A percentile compares a stretch with the other conserved stretches of the same genome.
phyloP scores from a whole-genome alignment of 2,329 filamentous ascomycete genomes.

The Domatiomyces globalis region DNA sequence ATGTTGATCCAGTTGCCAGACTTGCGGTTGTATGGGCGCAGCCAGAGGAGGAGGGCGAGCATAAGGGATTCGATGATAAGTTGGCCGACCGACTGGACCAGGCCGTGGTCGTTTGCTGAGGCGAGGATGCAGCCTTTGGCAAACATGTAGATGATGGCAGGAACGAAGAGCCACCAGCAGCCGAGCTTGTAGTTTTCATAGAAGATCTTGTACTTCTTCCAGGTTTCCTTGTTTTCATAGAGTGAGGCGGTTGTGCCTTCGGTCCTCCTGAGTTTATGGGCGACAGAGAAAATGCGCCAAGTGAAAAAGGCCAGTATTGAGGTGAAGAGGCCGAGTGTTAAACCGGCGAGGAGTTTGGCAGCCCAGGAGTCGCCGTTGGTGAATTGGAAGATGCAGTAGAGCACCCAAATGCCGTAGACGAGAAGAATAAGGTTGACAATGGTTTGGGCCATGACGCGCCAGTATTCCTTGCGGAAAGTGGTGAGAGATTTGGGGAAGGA shows the following conservation, averaged over 20 bases:
- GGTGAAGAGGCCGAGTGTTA: slow-evolving; percentile 72
- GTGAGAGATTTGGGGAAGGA: slow-evolving; percentile 66
- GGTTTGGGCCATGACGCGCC: slow-evolving; percentile 77
- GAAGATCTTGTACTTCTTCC: slow-evolving; percentile 93
- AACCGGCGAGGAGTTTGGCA: slow-evolving; percentile 65
- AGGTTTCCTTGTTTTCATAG: slow-evolving; percentile 78
- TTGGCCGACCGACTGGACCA: slow-evolving; percentile 66
- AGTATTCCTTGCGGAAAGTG: slow-evolving; percentile 90
- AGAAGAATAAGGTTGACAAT: slow-evolving; percentile 82
- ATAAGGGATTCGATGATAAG: slow-evolving; percentile 69
- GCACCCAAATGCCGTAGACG: slow-evolving; percentile 85
- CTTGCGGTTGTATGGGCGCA: slow-evolving; percentile 70
- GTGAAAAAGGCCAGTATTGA: slow-evolving; percentile 67
- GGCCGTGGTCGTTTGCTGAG: slow-evolving; percentile 68
- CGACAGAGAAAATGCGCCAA: slow-evolving; percentile 67
- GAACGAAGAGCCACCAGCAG: slow-evolving; percentile 96
- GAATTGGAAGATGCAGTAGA: slow-evolving; percentile 95
- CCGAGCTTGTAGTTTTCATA: slow-evolving; percentile 90
- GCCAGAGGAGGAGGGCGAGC: slow-evolving; percentile 67
- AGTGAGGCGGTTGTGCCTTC: slow-evolving; percentile 61
- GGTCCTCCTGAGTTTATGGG: slow-evolving; percentile 54
- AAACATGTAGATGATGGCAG: slow-evolving; percentile 78
- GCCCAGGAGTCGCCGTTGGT: slow-evolving; percentile 88
- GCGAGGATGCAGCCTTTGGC: slow-evolving; percentile 77
- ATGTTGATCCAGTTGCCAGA: slow-evolving; percentile 91